Conservation (phyloP, 306 rosid species). For the Cucumis hystrix region DNA sequence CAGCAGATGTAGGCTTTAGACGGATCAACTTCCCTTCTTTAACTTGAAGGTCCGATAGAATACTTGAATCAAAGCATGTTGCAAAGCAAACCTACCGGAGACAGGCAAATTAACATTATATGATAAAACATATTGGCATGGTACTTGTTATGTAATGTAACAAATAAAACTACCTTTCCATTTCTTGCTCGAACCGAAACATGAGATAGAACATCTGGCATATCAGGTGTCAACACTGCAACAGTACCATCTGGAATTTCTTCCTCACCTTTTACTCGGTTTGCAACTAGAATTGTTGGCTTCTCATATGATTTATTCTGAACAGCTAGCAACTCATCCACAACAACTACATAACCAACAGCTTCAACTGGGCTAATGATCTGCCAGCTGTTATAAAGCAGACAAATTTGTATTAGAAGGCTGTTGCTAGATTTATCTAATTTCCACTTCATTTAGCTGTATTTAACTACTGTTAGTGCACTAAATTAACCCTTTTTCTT, state of each 20-base stretch:
- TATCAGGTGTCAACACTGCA: conserved; percentile 96
- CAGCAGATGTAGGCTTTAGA: conserved; percentile 70
- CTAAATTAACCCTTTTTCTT: neutral
- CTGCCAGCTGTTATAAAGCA: conserved; percentile 76
- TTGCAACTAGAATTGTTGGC: conserved; percentile 86
- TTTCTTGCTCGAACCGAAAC: conserved; percentile 99
- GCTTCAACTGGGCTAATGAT: conserved; percentile 90
- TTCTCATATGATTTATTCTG: conserved; percentile 69
- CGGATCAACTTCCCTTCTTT: conserved; percentile 59
- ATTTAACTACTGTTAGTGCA: neutral
- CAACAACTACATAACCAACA: conserved; percentile 73
- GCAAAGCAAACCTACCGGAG: conserved; percentile 83
- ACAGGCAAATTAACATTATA: neutral
- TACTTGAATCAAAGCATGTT: conserved; percentile 79
- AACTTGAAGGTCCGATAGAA: conserved; percentile 59
- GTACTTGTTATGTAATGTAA: conserved; percentile 12
- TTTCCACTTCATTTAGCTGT: neutral
- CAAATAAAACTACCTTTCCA: conserved; percentile 47
- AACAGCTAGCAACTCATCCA: conserved; percentile 84
- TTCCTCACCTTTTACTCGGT: conserved; percentile 88
- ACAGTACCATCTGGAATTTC: conserved; percentile 98
- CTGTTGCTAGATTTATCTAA: neutral
- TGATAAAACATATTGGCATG: neutral
- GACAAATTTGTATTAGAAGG: conserved; percentile 26
- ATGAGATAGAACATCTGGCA: conserved; percentile 98